phyloP scores from a whole-genome alignment of 768 basidiomycete genomes.

The Auricularia heimuer region DNA sequence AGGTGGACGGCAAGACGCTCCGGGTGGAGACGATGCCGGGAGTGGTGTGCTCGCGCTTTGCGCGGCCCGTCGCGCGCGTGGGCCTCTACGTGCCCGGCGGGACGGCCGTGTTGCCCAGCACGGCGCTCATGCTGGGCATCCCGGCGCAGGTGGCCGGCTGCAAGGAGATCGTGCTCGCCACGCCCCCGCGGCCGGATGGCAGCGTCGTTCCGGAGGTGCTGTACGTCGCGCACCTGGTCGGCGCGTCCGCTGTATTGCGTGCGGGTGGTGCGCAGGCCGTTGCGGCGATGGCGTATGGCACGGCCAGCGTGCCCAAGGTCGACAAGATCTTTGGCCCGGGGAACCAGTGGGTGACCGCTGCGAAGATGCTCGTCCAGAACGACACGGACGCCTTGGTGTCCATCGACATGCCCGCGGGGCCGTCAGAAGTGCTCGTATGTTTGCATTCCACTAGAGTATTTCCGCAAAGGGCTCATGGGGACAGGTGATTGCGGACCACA shows the following conservation, averaged over 20 bases:
- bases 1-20: conserved; percentile 59
- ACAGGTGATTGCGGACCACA: conserved; percentile 89
- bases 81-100: conserved; percentile 97
- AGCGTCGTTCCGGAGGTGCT: conserved; percentile 93
- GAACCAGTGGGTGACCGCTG: conserved; percentile 99
- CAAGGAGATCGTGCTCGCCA: conserved; percentile 83
- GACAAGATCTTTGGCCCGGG: conserved; percentile 99
- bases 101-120: conserved; percentile 91
- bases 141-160: conserved; percentile 97
- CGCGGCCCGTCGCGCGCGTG: conserved; percentile 89
- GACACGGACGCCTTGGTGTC: conserved; percentile 93
- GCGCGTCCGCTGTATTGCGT: conserved; percentile 82
- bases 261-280: conserved; percentile 97
- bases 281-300: conserved; percentile 94
- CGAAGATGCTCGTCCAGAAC: conserved; percentile 98
- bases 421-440: conserved; percentile 91
- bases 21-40: conserved; percentile 97
- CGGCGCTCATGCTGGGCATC: conserved; percentile 95
- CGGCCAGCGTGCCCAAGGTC: conserved; percentile 89
- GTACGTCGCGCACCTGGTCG: conserved; percentile 88
- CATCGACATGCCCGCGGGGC: conserved; percentile 99
- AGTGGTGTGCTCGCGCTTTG: conserved; percentile 90
- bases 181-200: conserved; percentile 90
- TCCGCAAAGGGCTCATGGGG: neutral
- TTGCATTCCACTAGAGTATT: no score